A percentile compares a stretch with the other conserved stretches of the same genome.
These are phyloP conservation scores for Xerocomus brunneocitrinus DNA, from an alignment of 768 basidiomycete species.

Conservation along the genomic window DNA sequence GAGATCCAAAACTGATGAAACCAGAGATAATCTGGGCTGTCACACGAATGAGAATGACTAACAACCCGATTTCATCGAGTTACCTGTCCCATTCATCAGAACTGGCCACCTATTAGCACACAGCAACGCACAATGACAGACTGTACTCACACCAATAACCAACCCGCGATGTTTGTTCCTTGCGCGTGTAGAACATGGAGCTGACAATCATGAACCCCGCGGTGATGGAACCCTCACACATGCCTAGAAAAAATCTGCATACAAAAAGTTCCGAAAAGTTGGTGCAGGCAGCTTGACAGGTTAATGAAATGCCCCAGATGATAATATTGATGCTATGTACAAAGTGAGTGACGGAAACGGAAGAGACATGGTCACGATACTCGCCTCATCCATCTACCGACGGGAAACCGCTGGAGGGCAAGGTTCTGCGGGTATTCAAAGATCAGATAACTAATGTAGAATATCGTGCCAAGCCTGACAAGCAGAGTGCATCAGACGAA, in stretches of 20 bases:
- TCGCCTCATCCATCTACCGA: constrained; percentile 79
- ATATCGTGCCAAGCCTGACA: constrained; percentile 67
- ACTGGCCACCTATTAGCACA: constrained; percentile 34
- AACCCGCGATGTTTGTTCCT: constrained; percentile 62
- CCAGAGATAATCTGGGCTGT: constrained; percentile 67
- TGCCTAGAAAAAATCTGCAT: constrained; percentile 61
- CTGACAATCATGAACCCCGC: constrained; percentile 75
- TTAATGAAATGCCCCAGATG: constrained; percentile 59
- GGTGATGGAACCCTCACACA: constrained; percentile 69
- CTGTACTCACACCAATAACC: constrained; percentile 69
- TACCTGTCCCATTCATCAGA: constrained; percentile 72
- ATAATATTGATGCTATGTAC: constrained; percentile 55
- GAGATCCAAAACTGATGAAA: constrained; percentile 60
- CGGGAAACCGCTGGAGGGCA: constrained; percentile 66
- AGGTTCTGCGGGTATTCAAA: constrained; percentile 77
- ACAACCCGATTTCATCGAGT: not conserved
- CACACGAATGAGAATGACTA: constrained; percentile 3
- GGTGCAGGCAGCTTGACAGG: constrained; percentile 64
- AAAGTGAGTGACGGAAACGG: not conserved
- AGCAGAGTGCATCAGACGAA: not conserved
- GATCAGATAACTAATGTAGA: constrained; percentile 64
- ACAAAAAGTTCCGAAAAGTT: constrained; percentile 62
- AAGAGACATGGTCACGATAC: constrained; percentile 3
- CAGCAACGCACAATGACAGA: not conserved
- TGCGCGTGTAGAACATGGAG: constrained; percentile 75